Evolutionary conservation across 2,329 filamentous ascomycete species (phyloP).

Genomic region (Amesomyces nigricolor): DNA sequence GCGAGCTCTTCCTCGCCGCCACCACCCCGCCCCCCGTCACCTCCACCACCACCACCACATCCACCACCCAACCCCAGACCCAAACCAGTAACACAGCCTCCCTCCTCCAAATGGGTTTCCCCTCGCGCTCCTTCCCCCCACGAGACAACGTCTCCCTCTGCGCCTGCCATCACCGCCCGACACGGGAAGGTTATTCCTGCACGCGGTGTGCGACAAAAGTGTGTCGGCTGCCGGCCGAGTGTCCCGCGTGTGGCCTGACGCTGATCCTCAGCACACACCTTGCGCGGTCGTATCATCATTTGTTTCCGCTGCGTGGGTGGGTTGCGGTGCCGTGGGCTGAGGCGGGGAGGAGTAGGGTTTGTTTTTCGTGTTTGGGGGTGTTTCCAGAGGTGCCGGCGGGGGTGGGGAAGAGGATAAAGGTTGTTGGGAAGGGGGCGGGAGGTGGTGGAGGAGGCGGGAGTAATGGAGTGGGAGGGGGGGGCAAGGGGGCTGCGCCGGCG

Average conservation of each 20-base stretch:
- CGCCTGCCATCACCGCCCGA: slow-evolving; percentile 81
- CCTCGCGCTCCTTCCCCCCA: slow-evolving; percentile 72
- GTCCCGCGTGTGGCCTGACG: slow-evolving; percentile 84
- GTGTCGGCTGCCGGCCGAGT: slow-evolving; percentile 83
- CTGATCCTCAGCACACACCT: slow-evolving; percentile 91
- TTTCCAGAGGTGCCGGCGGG: slow-evolving; percentile 54
- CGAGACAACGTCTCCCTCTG: slow-evolving; percentile 66
- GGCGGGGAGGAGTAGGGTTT: slow-evolving; percentile 57
- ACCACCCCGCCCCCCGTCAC: slow-evolving; percentile 90
- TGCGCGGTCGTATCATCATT: slow-evolving; percentile 86
- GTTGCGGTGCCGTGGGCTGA: slow-evolving; percentile 78
- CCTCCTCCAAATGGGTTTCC: slow-evolving; percentile 97
- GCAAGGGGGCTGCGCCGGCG: slow-evolving; percentile 11
- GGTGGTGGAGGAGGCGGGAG: not conserved
- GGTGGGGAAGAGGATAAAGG: slow-evolving; percentile 13
- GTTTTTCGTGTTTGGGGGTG: slow-evolving; percentile 68
- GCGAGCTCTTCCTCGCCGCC: slow-evolving; percentile 78
- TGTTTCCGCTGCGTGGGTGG: slow-evolving; percentile 90
- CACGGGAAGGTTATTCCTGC: slow-evolving; percentile 81
- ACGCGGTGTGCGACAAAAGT: slow-evolving; percentile 85
- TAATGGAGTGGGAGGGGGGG: slow-evolving; percentile 13
- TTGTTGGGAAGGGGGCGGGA: slow-evolving; percentile 14
- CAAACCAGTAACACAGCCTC: slow-evolving; percentile 46
- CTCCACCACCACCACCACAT: not conserved
- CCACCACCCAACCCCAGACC: not conserved